phyloP scores from a whole-genome alignment of 257 asterid genomes.

The Osmanthus fragrans region DNA sequence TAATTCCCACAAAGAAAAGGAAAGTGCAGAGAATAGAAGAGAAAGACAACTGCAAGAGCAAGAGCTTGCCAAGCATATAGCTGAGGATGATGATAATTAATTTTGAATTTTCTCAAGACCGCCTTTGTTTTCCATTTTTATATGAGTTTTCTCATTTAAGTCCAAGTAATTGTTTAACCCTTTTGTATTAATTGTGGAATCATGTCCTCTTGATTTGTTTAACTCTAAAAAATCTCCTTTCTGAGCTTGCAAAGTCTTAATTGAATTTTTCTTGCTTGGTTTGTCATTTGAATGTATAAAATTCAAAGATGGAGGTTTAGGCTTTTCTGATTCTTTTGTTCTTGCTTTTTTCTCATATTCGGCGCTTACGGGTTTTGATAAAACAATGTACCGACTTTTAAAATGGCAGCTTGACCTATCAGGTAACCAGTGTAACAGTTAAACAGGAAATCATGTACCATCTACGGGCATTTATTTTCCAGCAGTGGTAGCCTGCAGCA shows the following conservation, averaged over 20 bases:
- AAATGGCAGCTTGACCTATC: no score
- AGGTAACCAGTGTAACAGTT: no score
- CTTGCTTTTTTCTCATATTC: background rate
- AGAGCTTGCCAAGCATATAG: slow-evolving; percentile 74
- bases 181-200: background rate
- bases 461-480: no score
- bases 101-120: slow-evolving; percentile 31
- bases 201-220: background rate
- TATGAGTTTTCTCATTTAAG: background rate
- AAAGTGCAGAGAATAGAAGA: slow-evolving; percentile 62
- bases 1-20: slow-evolving; percentile 63
- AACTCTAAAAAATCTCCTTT: background rate
- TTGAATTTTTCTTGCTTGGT: background rate
- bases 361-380: background rate
- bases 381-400: no score
- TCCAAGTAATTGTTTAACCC: background rate
- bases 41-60: slow-evolving; percentile 72
- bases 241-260: background rate
- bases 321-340: no score
- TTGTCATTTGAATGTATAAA: background rate
- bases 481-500: no score
- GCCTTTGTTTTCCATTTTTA: background rate
- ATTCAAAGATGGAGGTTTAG: no score
- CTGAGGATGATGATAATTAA: slow-evolving; percentile 72
- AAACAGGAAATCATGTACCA: no score